A percentile compares a stretch with the other conserved stretches of the same genome.
Conservation (phyloP, 345 rosid genomes). For the Punica granatum region DNA sequence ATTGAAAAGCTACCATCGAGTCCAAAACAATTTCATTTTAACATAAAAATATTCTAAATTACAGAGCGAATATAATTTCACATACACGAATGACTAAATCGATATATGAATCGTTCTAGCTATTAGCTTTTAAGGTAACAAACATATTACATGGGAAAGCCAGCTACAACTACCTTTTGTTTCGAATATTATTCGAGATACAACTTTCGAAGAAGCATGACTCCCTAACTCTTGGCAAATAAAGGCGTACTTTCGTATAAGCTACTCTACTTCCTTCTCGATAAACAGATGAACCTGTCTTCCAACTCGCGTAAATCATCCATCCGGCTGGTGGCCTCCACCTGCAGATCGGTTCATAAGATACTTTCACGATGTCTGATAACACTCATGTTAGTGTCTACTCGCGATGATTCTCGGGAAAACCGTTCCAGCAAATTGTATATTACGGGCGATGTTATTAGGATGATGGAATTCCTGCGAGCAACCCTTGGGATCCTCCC, state of each 20-base stretch:
- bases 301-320: not conserved
- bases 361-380: too few relatives aligned
- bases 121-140: not conserved
- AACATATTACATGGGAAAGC: not conserved
- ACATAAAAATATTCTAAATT: too few relatives aligned
- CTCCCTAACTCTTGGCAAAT: not conserved
- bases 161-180: not conserved
- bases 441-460: not conserved
- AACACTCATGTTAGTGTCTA: too few relatives aligned
- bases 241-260: not conserved
- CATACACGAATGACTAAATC: not conserved
- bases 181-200: not conserved
- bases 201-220: not conserved
- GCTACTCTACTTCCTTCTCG: not conserved
- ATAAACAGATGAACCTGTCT: not conserved
- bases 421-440: not conserved
- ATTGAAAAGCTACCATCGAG: too few relatives aligned
- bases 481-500: constrained; percentile 32
- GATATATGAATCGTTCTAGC: not conserved
- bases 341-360: not conserved
- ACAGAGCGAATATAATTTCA: not conserved
- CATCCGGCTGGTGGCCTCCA: not conserved
- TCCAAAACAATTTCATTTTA: too few relatives aligned
- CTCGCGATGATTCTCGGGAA: not conserved
- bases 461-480: constrained; percentile 45